These are phyloP conservation scores for Phycomyces blakesleeanus DNA, from an alignment of 192 early-diverging fungal genomes.

Conservation along the genomic window DNA sequence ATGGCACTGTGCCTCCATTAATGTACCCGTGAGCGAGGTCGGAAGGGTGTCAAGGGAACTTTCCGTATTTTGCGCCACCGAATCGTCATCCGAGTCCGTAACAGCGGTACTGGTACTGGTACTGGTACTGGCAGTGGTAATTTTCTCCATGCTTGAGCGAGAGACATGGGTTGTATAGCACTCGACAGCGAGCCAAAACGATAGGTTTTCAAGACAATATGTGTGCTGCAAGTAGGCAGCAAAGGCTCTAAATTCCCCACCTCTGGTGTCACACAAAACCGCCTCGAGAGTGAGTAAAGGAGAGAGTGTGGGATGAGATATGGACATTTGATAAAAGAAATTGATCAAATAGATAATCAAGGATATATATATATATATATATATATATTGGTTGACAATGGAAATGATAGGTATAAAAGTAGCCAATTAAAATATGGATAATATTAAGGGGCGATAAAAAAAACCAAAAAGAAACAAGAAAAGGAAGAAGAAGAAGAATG, in stretches of 20 bases:
- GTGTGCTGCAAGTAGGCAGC: constrained; percentile 24
- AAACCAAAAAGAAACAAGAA: constrained; percentile 2
- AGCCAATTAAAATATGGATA: constrained; percentile 2
- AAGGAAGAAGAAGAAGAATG: neutral
- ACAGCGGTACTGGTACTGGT: too few relatives aligned
- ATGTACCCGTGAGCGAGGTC: too few relatives aligned
- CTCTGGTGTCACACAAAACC: constrained; percentile 10
- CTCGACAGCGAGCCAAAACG: constrained; percentile 34
- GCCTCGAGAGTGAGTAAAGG: constrained; percentile 7
- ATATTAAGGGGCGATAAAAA: neutral
- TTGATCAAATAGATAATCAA: too few relatives aligned
- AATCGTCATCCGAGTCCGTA: too few relatives aligned
- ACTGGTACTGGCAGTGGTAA: too few relatives aligned
- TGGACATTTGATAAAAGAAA: neutral
- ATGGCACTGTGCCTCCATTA: constrained; percentile 7
- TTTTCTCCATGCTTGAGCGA: neutral
- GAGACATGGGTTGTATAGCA: constrained; percentile 18
- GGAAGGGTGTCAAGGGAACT: too few relatives aligned
- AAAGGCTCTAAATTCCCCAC: constrained; percentile 13
- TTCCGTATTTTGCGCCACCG: too few relatives aligned
- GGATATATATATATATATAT: too few relatives aligned
- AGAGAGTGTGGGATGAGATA: neutral
- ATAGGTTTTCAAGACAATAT: constrained; percentile 38
- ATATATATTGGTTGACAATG: too few relatives aligned
- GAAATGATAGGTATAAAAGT: too few relatives aligned